A percentile compares a stretch with the other conserved stretches of the same genome.
phyloP scores from a whole-genome alignment of 192 early-diverging fungal species.

The Coemansia sp. region DNA sequence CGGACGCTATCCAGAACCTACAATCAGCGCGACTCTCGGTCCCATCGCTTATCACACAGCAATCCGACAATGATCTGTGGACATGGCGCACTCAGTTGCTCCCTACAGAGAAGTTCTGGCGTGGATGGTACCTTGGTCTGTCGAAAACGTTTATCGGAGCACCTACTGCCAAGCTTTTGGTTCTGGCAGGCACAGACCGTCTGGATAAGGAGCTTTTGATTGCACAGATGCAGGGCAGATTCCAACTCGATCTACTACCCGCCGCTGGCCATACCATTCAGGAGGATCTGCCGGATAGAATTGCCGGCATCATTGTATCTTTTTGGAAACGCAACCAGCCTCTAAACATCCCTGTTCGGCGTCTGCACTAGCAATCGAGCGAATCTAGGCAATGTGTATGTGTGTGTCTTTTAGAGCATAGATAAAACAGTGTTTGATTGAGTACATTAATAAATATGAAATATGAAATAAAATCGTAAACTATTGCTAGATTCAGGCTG shows the following conservation, averaged over 20 bases:
- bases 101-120: constrained; percentile 66
- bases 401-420: too few relatives aligned
- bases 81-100: constrained; percentile 57
- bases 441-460: too few relatives aligned
- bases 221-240: constrained; percentile 83
- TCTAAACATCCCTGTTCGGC: constrained; percentile 38
- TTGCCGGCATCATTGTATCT: constrained; percentile 54
- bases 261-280: constrained; percentile 71
- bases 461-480: not conserved
- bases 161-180: constrained; percentile 58
- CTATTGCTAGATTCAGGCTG: too few relatives aligned
- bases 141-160: constrained; percentile 66
- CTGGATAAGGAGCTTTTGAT: constrained; percentile 73
- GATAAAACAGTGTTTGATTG: too few relatives aligned
- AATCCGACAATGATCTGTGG: constrained; percentile 50
- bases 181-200: constrained; percentile 71
- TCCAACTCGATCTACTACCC: constrained; percentile 66
- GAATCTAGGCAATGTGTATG: too few relatives aligned
- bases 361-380: not conserved
- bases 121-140: constrained; percentile 57
- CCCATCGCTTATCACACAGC: constrained; percentile 56
- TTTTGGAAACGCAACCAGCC: constrained; percentile 70
- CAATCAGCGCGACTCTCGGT: constrained; percentile 70
- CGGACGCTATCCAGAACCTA: constrained; percentile 59
- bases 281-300: constrained; percentile 63